A percentile compares a stretch with the other conserved stretches of the same genome.
Conservation (phyloP, 306 rosid species). For the Aeschynomene evenia region DNA sequence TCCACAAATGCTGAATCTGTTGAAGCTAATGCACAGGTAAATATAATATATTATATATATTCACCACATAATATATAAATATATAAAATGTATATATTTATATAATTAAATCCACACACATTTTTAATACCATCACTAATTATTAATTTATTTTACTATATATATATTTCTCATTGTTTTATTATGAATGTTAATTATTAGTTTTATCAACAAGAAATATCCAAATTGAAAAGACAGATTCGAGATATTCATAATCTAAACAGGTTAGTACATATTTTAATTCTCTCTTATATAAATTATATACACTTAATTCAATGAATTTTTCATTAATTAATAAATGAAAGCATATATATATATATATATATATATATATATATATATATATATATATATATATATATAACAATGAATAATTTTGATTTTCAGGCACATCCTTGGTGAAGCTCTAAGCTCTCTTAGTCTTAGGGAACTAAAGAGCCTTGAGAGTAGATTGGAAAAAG, state of each 20-base stretch:
- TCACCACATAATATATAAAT: background rate
- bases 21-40: conserved; percentile 78
- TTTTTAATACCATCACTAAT: too few relatives aligned
- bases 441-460: conserved; percentile 66
- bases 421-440: conserved; percentile 80
- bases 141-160: too few relatives aligned
- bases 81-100: too few relatives aligned
- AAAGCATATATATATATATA: too few relatives aligned
- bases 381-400: background rate
- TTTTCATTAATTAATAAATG: too few relatives aligned
- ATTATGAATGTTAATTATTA: conserved; percentile 8
- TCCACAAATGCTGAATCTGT: conserved; percentile 63
- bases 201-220: conserved; percentile 86
- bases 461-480: conserved; percentile 77
- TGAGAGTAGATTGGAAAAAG: conserved; percentile 85
- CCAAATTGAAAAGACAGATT: conserved; percentile 77
- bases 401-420: background rate
- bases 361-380: too few relatives aligned
- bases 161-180: background rate
- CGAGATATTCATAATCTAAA: conserved; percentile 77
- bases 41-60: too few relatives aligned
- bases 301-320: too few relatives aligned
- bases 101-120: too few relatives aligned
- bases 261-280: conserved; percentile 45
- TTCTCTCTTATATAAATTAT: too few relatives aligned